A percentile compares a stretch with the other conserved stretches of the same genome.
phyloP scores from a whole-genome alignment of 768 basidiomycete genomes.

The Butyriboletus loyo region DNA sequence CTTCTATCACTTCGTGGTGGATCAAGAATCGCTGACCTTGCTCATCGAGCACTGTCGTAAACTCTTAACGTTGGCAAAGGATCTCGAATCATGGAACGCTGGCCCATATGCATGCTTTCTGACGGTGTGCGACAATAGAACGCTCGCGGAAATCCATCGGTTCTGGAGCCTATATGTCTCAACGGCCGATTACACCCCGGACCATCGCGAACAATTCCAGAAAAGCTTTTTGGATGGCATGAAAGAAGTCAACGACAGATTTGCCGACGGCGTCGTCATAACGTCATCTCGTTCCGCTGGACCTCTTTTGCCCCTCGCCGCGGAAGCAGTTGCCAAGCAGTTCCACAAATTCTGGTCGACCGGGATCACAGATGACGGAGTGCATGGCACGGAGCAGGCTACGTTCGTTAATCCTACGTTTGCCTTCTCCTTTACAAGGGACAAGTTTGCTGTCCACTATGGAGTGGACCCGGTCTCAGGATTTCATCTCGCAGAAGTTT shows the following conservation, averaged over 20 bases:
- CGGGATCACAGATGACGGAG: conserved; percentile 26
- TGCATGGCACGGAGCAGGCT: conserved; percentile 9
- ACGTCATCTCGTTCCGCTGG: conserved; percentile 29
- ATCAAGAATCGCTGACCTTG: conserved; percentile 21
- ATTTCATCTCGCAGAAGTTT: conserved; percentile 31
- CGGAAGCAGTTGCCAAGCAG: conserved; percentile 10
- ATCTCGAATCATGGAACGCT: conserved; percentile 22
- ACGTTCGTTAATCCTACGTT: conserved; percentile 31
- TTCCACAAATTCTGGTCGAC: conserved; percentile 26
- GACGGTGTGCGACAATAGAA: conserved; percentile 20
- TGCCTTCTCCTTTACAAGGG: conserved; percentile 21
- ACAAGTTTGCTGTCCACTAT: conserved; percentile 28
- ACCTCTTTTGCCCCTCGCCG: conserved; percentile 16
- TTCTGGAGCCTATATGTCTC: conserved; percentile 21
- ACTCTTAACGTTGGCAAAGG: conserved; percentile 13
- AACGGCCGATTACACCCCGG: conserved; percentile 10
- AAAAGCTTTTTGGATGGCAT: conserved; percentile 21
- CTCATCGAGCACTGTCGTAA: conserved; percentile 29
- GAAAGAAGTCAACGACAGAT: conserved; percentile 6
- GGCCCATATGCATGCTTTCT: conserved; percentile 29
- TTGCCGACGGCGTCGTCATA: neutral
- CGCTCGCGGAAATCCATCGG: conserved; percentile 22
- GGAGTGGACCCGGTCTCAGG: conserved; percentile 29
- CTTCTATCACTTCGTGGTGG: conserved; percentile 29
- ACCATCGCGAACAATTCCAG: conserved; percentile 11